Conservation (phyloP, 345 rosid genomes). For the Rhodamnia argentea region DNA sequence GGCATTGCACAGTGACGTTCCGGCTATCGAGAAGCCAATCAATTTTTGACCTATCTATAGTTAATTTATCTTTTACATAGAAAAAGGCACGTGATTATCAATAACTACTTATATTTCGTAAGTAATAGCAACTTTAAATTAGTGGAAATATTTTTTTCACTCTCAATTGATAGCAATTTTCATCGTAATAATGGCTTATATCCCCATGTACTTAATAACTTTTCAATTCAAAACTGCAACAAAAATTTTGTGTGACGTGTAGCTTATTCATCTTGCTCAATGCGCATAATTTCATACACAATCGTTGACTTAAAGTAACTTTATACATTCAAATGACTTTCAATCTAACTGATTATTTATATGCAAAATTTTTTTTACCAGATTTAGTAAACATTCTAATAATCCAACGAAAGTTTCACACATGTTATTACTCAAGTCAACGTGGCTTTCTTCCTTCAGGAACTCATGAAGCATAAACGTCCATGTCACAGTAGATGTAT, state of each 20-base stretch:
- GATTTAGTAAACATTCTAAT: not conserved
- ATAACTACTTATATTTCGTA: not conserved
- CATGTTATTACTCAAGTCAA: not conserved
- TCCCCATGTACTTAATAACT: not conserved
- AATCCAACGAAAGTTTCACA: not conserved
- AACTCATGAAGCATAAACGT: not conserved
- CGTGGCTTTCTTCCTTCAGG: not conserved
- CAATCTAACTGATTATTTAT: not conserved
- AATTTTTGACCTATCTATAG: not conserved
- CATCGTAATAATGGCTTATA: not conserved
- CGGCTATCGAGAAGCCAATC: not conserved
- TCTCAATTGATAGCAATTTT: not conserved
- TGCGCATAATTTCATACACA: not conserved
- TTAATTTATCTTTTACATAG: not conserved
- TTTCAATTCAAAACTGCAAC: fast-evolving
- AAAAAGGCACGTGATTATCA: not conserved
- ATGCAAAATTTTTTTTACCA: not conserved
- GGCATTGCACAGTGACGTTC: not conserved
- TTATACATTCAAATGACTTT: not conserved
- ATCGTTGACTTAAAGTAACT: not conserved
- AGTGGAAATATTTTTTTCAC: not conserved
- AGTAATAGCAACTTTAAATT: not conserved
- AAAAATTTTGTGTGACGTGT: not conserved
- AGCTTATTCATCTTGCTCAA: not conserved
- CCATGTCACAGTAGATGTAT: not conserved